Evolutionary conservation across 2,329 filamentous ascomycete genomes (phyloP).

Genomic region (Cercospora sp.): DNA sequence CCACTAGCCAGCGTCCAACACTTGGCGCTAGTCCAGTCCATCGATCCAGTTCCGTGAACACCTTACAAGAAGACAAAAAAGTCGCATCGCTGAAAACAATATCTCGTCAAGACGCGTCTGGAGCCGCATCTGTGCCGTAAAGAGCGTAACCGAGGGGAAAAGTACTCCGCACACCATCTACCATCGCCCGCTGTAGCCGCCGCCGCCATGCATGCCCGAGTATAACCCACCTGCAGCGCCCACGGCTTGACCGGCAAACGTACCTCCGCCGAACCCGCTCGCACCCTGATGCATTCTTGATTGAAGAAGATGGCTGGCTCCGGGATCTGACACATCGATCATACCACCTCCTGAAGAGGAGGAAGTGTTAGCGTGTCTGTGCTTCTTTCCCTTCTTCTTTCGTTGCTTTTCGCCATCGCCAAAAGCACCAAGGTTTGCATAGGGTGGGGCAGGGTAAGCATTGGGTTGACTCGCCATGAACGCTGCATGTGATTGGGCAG

Average conservation of each 20-base stretch:
- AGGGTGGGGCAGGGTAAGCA: constrained; percentile 29
- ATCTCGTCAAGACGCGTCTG: constrained; percentile 20
- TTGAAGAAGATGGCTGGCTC: constrained; percentile 80
- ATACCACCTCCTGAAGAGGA: constrained; percentile 92
- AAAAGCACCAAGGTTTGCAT: constrained; percentile 31
- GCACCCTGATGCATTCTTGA: constrained; percentile 92
- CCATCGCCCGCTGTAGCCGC: constrained; percentile 34
- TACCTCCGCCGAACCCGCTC: constrained; percentile 54
- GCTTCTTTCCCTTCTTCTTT: constrained; percentile 99
- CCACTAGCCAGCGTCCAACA: constrained; percentile 32
- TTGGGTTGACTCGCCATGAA: constrained; percentile 29
- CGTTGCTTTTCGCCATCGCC: constrained; percentile 54
- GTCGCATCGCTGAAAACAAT: constrained; percentile 25
- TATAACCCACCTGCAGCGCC: constrained; percentile 33
- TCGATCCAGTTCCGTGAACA: constrained; percentile 31
- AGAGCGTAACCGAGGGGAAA: constrained; percentile 5
- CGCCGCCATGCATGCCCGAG: constrained; percentile 37
- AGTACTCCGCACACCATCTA: constrained; percentile 26
- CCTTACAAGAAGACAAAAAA: constrained; percentile 31
- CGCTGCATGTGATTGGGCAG: constrained; percentile 28
- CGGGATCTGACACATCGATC: constrained; percentile 92
- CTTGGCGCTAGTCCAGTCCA: constrained; percentile 31
- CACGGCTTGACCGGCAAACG: constrained; percentile 29
- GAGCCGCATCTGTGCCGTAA: constrained; percentile 22
- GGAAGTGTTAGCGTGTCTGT: constrained; percentile 99